phyloP scores from a whole-genome alignment of 768 basidiomycete genomes.

The Fibroporia radiculosa region DNA sequence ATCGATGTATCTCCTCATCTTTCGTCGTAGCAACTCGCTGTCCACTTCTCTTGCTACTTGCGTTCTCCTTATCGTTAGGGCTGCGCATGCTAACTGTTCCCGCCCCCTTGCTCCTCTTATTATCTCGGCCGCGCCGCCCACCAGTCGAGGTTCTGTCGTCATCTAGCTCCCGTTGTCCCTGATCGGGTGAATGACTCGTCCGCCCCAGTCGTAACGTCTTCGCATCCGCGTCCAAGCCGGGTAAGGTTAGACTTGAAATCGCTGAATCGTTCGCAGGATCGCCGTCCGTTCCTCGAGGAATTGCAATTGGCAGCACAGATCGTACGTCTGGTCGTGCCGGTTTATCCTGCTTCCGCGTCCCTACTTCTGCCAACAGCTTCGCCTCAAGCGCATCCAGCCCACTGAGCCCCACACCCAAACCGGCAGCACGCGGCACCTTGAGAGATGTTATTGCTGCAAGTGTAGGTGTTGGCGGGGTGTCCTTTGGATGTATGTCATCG shows the following conservation, averaged over 20 bases:
- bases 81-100: slow-evolving; percentile 2
- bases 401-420: slow-evolving; percentile 20
- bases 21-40: slow-evolving; percentile 14
- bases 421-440: slow-evolving; percentile 14
- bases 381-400: slow-evolving; percentile 72
- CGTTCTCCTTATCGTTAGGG: slow-evolving; percentile 19
- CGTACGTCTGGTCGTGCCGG: slow-evolving; percentile 27
- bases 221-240: slow-evolving; percentile 20
- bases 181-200: slow-evolving; percentile 3
- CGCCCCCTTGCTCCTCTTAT: slow-evolving; percentile 8
- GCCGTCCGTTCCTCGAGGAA: slow-evolving; percentile 20
- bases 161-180: slow-evolving; percentile 7
- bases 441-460: slow-evolving; percentile 24
- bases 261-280: slow-evolving; percentile 36
- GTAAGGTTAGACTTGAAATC: slow-evolving; percentile 40
- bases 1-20: slow-evolving; percentile 29
- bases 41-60: slow-evolving; percentile 16
- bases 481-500: slow-evolving; percentile 2
- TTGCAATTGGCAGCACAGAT: slow-evolving; percentile 31
- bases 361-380: slow-evolving; percentile 62
- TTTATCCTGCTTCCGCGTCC: slow-evolving; percentile 44
- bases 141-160: slow-evolving; percentile 1
- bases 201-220: slow-evolving; percentile 10
- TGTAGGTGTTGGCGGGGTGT: slow-evolving; percentile 22
- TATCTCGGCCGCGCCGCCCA: slow-evolving; percentile 4